These are phyloP conservation scores for Sporisorium scitamineum DNA, from an alignment of 1,284 basidiomycete genomes.

Conservation along the genomic window DNA sequence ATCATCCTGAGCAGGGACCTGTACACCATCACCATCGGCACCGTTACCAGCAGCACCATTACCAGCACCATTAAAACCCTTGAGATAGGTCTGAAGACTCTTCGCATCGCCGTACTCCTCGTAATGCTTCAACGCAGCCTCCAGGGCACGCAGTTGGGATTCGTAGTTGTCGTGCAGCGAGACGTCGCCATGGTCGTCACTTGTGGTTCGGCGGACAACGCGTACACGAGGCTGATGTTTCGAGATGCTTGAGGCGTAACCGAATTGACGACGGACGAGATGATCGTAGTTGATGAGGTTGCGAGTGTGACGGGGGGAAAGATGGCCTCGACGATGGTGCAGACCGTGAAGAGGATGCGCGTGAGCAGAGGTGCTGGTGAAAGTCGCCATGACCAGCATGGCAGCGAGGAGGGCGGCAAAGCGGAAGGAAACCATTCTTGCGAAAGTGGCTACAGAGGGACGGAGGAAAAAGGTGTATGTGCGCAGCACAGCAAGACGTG, in stretches of 20 bases:
- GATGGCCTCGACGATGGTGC: not conserved
- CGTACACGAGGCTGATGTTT: not conserved
- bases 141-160: conserved; percentile 18
- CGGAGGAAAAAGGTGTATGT: not conserved
- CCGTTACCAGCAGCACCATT: not conserved
- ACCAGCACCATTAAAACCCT: conserved; percentile 11
- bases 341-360: conserved; percentile 3
- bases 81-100: conserved; percentile 28
- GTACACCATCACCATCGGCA: not conserved
- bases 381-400: conserved; percentile 15
- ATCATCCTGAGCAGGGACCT: conserved; percentile 1
- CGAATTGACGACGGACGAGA: not conserved
- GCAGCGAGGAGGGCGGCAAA: conserved; percentile 2
- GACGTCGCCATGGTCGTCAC: conserved; percentile 16
- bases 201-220: not conserved
- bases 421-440: not conserved
- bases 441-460: not conserved
- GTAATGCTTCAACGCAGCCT: conserved; percentile 37
- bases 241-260: not conserved
- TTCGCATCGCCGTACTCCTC: conserved; percentile 31
- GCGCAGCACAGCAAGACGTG: conserved; percentile 2
- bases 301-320: not conserved
- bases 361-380: not conserved
- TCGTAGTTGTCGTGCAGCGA: conserved; percentile 26
- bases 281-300: not conserved